These are phyloP conservation scores for Suhomyces canberraensis DNA, from an alignment of 805 yeast species.

Conservation along the genomic window DNA sequence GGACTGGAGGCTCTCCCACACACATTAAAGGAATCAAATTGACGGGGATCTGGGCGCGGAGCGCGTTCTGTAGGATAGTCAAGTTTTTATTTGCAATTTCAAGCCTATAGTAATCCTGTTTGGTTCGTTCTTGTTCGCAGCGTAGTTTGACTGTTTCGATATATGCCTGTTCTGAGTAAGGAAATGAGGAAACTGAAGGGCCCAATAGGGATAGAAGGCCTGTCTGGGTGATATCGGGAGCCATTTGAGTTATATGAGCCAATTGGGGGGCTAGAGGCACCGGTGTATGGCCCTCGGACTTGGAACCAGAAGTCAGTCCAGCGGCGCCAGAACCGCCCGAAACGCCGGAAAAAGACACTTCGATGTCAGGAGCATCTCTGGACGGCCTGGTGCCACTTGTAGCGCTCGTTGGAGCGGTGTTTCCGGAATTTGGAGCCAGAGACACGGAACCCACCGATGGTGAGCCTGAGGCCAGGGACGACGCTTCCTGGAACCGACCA, in stretches of 20 bases:
- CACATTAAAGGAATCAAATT: slow-evolving; percentile 61
- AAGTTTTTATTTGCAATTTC: slow-evolving; percentile 61
- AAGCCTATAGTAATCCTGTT: slow-evolving; percentile 69
- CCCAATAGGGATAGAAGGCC: slow-evolving; percentile 46
- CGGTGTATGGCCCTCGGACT: neutral
- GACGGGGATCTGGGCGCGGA: slow-evolving; percentile 60
- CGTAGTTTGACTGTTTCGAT: slow-evolving; percentile 56
- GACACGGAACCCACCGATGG: neutral
- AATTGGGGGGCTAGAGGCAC: neutral
- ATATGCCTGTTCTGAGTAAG: slow-evolving; percentile 55
- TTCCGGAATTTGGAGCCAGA: neutral
- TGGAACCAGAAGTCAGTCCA: no score
- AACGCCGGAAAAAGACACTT: neutral
- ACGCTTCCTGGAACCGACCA: slow-evolving; percentile 18
- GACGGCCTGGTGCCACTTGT: neutral
- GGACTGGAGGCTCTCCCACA: slow-evolving; percentile 21
- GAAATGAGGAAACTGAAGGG: slow-evolving; percentile 49
- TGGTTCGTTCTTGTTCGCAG: slow-evolving; percentile 75
- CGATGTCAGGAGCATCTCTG: neutral
- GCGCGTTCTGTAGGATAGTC: slow-evolving; percentile 60
- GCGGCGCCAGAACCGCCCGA: neutral
- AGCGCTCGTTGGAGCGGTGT: neutral
- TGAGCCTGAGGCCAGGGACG: neutral
- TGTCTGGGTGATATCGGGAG: slow-evolving; percentile 9
- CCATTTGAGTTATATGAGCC: neutral